Evolutionary conservation across 2,329 filamentous ascomycete species (phyloP).

Genomic region (Myriosclerotinia curreyana): DNA sequence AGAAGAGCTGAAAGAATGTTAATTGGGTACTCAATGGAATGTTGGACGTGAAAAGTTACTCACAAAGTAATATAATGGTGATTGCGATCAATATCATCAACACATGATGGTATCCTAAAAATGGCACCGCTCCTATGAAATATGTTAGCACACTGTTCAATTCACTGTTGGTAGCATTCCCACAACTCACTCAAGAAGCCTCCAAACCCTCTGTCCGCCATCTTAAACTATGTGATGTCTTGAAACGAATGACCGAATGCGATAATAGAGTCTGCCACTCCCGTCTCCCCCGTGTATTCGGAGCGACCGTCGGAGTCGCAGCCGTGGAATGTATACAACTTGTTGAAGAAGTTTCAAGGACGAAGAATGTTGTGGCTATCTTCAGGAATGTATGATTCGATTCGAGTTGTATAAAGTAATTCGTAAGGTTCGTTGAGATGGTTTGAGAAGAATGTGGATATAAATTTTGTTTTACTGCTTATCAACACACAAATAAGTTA

Average conservation of each 20-base stretch:
- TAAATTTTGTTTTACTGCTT: slow-evolving; percentile 16
- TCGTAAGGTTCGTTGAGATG: slow-evolving; percentile 10
- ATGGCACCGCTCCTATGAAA: slow-evolving; percentile 60
- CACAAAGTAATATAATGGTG: slow-evolving; percentile 91
- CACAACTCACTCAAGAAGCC: slow-evolving; percentile 39
- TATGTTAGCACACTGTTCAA: slow-evolving; percentile 22
- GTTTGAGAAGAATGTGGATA: slow-evolving; percentile 20
- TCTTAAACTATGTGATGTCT: slow-evolving; percentile 26
- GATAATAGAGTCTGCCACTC: slow-evolving; percentile 34
- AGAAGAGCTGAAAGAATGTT: slow-evolving; percentile 64
- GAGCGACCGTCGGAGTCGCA: slow-evolving; percentile 38
- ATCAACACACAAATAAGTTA: slow-evolving; percentile 4
- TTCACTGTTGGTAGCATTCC: background rate
- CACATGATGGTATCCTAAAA: slow-evolving; percentile 76
- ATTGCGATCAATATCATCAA: slow-evolving; percentile 96
- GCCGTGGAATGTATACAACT: slow-evolving; percentile 36
- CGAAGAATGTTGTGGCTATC: slow-evolving; percentile 27
- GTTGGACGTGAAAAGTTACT: slow-evolving; percentile 42
- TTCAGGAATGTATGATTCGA: slow-evolving; percentile 1
- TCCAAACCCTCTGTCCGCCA: slow-evolving; percentile 30
- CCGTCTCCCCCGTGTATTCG: slow-evolving; percentile 37
- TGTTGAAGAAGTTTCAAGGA: slow-evolving; percentile 23
- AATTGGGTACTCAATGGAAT: slow-evolving; percentile 25
- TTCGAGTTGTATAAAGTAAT: background rate
- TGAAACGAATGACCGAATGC: slow-evolving; percentile 13